Percentiles rank a stretch among this genome's conserved stretches.
phyloP scores from a whole-genome alignment of 2,329 filamentous ascomycete genomes.

The Pyricularia grisea region DNA sequence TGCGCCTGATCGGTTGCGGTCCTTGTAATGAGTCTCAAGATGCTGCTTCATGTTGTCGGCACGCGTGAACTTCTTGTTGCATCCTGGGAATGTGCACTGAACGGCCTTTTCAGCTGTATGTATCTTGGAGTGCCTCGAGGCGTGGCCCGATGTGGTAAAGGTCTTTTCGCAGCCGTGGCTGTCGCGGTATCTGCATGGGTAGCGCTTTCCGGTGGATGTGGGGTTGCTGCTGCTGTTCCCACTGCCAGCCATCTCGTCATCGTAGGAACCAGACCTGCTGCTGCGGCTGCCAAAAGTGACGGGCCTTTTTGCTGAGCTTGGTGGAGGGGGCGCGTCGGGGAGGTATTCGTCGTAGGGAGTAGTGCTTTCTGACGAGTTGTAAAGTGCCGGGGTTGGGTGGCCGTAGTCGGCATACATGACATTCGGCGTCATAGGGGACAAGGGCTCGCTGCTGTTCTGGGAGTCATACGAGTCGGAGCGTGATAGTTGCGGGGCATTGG shows the following conservation, averaged over 20 bases:
- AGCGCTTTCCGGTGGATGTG: conserved; percentile 47
- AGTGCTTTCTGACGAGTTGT: conserved; percentile 8
- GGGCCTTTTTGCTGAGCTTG: conserved; percentile 15
- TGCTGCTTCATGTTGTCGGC: conserved; percentile 87
- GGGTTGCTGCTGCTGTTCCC: conserved; percentile 16
- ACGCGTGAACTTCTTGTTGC: conserved; percentile 71
- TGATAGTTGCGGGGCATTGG: conserved; percentile 46
- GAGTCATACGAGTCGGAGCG: conserved; percentile 55
- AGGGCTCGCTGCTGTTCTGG: conserved; percentile 42
- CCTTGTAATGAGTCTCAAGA: conserved; percentile 64
- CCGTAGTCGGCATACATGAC: conserved; percentile 23
- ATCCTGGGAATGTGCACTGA: conserved; percentile 56
- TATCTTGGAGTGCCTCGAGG: conserved; percentile 77
- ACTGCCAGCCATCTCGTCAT: conserved; percentile 36
- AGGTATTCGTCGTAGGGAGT: conserved; percentile 26
- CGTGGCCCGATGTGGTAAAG: conserved; percentile 77
- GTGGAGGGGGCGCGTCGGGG: conserved; percentile 9
- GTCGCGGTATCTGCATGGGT: conserved; percentile 65
- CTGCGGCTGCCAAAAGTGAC: conserved; percentile 1
- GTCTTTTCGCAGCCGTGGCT: conserved; percentile 65
- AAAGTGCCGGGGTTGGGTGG: conserved; percentile 5
- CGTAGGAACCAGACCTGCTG: conserved; percentile 27
- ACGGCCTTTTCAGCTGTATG: conserved; percentile 75
- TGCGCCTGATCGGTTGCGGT: conserved; percentile 39
- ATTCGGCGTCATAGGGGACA: conserved; percentile 46